These are phyloP conservation scores for Epichloe gansuensis DNA, from an alignment of 2,329 filamentous ascomycete genomes.

Conservation along the genomic window DNA sequence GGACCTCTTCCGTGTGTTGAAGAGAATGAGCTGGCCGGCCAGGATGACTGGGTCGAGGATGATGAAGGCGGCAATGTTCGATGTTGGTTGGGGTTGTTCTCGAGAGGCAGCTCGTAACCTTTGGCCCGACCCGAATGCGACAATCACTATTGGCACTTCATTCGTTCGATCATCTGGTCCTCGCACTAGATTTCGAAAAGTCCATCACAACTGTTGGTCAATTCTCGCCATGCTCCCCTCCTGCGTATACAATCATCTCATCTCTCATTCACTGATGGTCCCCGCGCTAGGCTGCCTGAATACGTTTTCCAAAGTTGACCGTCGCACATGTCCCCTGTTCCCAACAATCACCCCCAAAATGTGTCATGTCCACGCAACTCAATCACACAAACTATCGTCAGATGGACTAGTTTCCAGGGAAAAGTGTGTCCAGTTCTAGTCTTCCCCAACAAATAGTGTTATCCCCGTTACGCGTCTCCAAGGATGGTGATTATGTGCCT, in stretches of 20 bases:
- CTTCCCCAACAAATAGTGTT: neutral
- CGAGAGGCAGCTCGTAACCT: constrained; percentile 17
- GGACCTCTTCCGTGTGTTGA: constrained; percentile 37
- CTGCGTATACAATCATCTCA: neutral
- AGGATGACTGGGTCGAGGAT: constrained; percentile 60
- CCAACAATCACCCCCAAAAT: neutral
- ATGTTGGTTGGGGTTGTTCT: constrained; percentile 58
- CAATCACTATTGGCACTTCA: no score
- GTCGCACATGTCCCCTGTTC: neutral
- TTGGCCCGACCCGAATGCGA: neutral
- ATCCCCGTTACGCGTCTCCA: neutral
- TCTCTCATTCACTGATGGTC: neutral
- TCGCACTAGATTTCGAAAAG: no score
- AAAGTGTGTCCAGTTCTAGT: neutral
- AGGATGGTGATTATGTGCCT: neutral
- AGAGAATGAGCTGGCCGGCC: constrained; percentile 51
- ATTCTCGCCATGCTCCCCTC: neutral
- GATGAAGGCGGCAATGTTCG: constrained; percentile 38
- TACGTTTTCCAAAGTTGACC: neutral
- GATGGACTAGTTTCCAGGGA: neutral
- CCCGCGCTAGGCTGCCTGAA: neutral
- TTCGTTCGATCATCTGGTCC: no score
- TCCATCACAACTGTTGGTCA: no score
- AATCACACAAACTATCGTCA: neutral
- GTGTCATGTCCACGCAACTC: neutral